A percentile compares a stretch with the other conserved stretches of the same genome.
These are phyloP conservation scores for Aspergillus uvarum DNA, from an alignment of 2,329 filamentous ascomycete species.

Conservation along the genomic window DNA sequence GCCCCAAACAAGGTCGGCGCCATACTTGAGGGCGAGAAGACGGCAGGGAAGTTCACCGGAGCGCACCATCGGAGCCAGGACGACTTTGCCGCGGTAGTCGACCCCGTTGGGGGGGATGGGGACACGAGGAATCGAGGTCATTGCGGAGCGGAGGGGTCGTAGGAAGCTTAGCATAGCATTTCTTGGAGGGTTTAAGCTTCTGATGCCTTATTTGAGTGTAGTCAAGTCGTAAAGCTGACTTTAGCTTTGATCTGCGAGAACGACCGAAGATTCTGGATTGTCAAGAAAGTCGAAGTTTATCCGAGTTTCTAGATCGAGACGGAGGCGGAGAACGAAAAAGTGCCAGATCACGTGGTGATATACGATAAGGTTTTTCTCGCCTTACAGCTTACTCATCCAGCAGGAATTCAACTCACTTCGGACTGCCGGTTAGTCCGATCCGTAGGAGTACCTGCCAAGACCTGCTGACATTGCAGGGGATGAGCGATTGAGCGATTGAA, in stretches of 20 bases:
- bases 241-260: not conserved
- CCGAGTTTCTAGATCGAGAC: not conserved
- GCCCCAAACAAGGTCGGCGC: constrained; percentile 95
- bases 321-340: constrained; percentile 15
- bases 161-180: constrained; percentile 42
- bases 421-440: not conserved
- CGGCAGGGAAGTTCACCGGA: constrained; percentile 94
- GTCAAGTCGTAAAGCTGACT: not conserved
- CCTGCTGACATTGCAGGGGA: not conserved
- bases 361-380: constrained; percentile 16
- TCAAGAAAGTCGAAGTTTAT: no score
- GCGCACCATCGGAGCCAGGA: constrained; percentile 96
- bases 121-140: constrained; percentile 65
- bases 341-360: constrained; percentile 26
- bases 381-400: constrained; percentile 2
- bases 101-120: constrained; percentile 85
- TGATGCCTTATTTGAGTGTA: not conserved
- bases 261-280: not conserved
- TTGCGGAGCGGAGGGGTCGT: constrained; percentile 49
- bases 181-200: constrained; percentile 2
- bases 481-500: not conserved
- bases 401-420: not conserved
- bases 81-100: constrained; percentile 89
- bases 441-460: constrained; percentile 12
- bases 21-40: constrained; percentile 86